Percentiles rank a stretch among this genome's conserved stretches.
phyloP scores from a whole-genome alignment of 352 stramenopile species.

The Globisporangium uncinulatum region DNA sequence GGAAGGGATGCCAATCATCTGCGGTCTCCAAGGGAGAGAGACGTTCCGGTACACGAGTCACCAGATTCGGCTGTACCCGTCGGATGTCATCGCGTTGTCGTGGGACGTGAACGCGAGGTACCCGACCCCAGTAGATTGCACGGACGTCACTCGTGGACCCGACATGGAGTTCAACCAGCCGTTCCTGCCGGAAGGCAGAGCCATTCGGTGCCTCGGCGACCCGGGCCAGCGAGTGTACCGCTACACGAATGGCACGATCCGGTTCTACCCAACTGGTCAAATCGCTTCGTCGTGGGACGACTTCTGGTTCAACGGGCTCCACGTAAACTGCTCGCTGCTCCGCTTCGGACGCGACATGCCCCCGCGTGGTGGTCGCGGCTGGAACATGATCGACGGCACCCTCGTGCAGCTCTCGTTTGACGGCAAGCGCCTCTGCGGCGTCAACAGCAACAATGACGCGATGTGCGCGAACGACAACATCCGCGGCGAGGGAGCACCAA shows the following conservation, averaged over 20 bases:
- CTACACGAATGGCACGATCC: conserved; percentile 8
- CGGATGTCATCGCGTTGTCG: conserved; percentile 12
- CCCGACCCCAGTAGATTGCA: conserved; percentile 1
- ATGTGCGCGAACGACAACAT: conserved; percentile 20
- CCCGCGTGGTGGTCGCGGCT: not conserved
- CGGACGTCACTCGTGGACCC: not conserved
- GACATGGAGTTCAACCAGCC: conserved; percentile 4
- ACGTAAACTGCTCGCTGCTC: conserved; percentile 9
- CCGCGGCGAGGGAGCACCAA: conserved; percentile 10
- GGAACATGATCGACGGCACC: conserved; percentile 14
- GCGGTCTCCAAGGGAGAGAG: not conserved
- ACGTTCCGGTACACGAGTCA: conserved; percentile 12
- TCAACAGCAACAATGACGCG: conserved; percentile 15
- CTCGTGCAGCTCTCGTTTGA: conserved; percentile 26
- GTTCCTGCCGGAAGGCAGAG: not conserved
- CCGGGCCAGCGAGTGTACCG: conserved; percentile 7
- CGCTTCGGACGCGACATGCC: not conserved
- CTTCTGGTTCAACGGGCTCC: conserved; percentile 1
- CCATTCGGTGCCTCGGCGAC: not conserved
- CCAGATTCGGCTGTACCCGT: conserved; percentile 11
- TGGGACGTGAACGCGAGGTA: conserved; percentile 15
- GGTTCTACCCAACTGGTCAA: conserved; percentile 13
- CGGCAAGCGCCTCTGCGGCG: conserved; percentile 21
- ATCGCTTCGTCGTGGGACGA: conserved; percentile 23
- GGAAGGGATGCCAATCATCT: conserved; percentile 11